A percentile compares a stretch with the other conserved stretches of the same genome.
These are phyloP conservation scores for Pyrus bretschneideri DNA, from an alignment of 306 rosid genomes.

Conservation along the genomic window DNA sequence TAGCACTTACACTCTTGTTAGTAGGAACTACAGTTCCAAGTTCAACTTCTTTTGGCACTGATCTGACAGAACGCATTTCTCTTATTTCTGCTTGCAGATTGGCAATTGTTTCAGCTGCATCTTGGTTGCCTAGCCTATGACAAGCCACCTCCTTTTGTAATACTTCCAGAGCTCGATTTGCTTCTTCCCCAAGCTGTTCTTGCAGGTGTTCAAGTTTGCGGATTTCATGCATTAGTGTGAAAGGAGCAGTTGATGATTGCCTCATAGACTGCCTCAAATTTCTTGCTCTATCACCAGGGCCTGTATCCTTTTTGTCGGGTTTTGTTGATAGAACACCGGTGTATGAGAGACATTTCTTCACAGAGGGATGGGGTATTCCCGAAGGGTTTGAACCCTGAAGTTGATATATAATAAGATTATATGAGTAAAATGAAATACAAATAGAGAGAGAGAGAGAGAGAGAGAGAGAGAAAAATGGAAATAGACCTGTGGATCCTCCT, in stretches of 20 bases:
- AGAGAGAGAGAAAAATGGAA: not conserved
- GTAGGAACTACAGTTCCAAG: slow-evolving; percentile 65
- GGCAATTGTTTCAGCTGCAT: slow-evolving; percentile 99
- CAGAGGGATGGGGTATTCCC: slow-evolving; percentile 54
- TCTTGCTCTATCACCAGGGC: slow-evolving; percentile 48
- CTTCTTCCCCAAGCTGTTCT: slow-evolving; percentile 98
- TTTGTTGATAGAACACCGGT: slow-evolving; percentile 53
- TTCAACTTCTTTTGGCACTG: slow-evolving; percentile 59
- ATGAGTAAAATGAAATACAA: slow-evolving; percentile 11
- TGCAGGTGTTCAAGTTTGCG: slow-evolving; percentile 99
- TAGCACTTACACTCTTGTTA: slow-evolving; percentile 86
- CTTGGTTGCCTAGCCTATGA: slow-evolving; percentile 96
- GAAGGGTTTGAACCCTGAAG: slow-evolving; percentile 51
- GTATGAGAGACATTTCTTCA: slow-evolving; percentile 85
- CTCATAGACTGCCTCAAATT: slow-evolving; percentile 84
- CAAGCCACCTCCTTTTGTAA: slow-evolving; percentile 97
- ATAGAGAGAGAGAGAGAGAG: not conserved
- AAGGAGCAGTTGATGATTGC: slow-evolving; percentile 94
- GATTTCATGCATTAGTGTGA: slow-evolving; percentile 96
- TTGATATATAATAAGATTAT: not conserved
- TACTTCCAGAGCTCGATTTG: slow-evolving; percentile 91
- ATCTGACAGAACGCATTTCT: slow-evolving; percentile 69
- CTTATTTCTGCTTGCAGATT: slow-evolving; percentile 91
- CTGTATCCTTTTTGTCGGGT: slow-evolving; percentile 37
- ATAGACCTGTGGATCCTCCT: slow-evolving; percentile 71